Evolutionary conservation across 2,329 filamentous ascomycete species (phyloP), one percentile per base, ranked within the genome.

Genomic region (Ophiosphaerella herpotricha): DNA sequence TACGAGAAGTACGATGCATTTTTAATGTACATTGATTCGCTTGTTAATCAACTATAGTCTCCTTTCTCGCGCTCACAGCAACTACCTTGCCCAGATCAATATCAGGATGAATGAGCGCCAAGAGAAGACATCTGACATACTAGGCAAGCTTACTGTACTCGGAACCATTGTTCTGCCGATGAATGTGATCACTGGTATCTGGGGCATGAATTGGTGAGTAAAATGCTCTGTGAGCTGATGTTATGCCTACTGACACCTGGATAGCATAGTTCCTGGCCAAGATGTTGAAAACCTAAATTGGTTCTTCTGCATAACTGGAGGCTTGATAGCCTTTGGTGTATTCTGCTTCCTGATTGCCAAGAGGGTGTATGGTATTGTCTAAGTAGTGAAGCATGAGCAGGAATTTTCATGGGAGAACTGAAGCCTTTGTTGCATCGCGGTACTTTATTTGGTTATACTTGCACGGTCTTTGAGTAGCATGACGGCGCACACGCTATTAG

Each of bases 31-130:
- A 14, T 5, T 9, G 13, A 11, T 4, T 5, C 31, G 31, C 44
- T 39, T 13, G 26, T 58, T 68, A 52, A 67, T 53, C 50, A 18
- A 35, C 13, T 26, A 3, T 58, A 94, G 91, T 67, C 90, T 99
- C 42, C 82, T 99, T 24, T 90, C 90, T 40, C 85, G 94, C 49
- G 92, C 92, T 11, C 94, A 99, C 68, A 90, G 86, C 68, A 99
- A 97, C 72, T 99, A 99, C 71, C 88, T 99, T n/a, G 94, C 94
- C 0, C 94, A 99, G 72, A 97, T 99, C 77, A 97, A 97, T 74
- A 96, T 97, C 64, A 86, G 91, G 66, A 97, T 97, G 93, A 97
- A 97, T 74, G 93, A 97, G 78, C 87, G 94, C 39, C 90, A 95
- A 71, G 93, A 99, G 73, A 87, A 95, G 76, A 99, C 94, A 1